Base-by-base conservation (phyloP, 768 basidiomycete genomes). In the Boletellus emodensis region DNA sequence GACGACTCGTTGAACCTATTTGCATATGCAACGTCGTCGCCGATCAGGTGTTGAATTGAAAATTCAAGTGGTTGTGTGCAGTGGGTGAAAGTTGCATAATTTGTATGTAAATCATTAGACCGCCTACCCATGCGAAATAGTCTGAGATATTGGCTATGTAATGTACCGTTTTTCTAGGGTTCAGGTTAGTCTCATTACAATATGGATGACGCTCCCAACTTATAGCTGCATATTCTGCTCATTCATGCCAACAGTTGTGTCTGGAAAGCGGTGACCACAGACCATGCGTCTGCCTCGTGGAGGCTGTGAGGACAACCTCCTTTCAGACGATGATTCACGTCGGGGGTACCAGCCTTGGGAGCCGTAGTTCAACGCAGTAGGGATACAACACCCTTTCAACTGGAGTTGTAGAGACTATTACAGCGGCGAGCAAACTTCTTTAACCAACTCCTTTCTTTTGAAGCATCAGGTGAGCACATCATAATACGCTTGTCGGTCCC, bases 1-100 rank as follows among this genome's bases (percentile, higher is more conserved):
- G 79, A 81, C 44, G 79, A 81, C 54, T 71, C 71, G 6, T 61
- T 81, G 55, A 69, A 81, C 63, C 62, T 81, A 49, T 80, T 81
- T 60, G 70, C 74, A 17, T 69, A 61, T 53, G 49, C 58, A 26
- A 62, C 58, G 38, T 69, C 68, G 15, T 70, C 72, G 0, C 63
- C 69, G 2, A 22, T 42, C 9, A 59, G 57, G 40, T 52, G 17
- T 50, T 68, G 42, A 61, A 49, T 47, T 9, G 33, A 45, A 40
- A 26, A 15, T 7, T 33, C 17, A 34, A 34, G 34, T 4, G 6
- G 24, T 32, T 20, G 10, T 18, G n/a, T 14, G 22, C 35, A 45
- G 22, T 36, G 28, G 42, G 11, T 20, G 26, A 30, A 30, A 11
- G 30, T 30, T 30, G 30, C 30, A 30, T 11, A 10, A 30, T 30